Base-by-base conservation (phyloP, 108 stramenopile genomes). In the Bacterosira constricta region DNA sequence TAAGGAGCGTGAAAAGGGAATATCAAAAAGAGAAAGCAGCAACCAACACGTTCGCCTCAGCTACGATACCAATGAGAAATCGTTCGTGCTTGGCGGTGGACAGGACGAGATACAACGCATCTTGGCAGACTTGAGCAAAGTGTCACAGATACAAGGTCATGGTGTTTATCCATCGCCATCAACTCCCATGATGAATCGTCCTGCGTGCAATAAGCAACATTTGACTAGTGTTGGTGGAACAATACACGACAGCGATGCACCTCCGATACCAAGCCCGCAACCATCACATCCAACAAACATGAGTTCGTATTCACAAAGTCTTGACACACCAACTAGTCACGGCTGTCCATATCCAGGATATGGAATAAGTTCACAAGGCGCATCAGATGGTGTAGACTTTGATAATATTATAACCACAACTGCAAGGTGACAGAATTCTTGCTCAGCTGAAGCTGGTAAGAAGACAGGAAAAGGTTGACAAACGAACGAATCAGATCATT, bases 401-500 rank as follows among this genome's bases (percentile, higher is more conserved):
- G n/a, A n/a, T n/a, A n/a, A n/a, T n/a, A n/a, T n/a, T n/a, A n/a
- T n/a, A n/a, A n/a, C n/a, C n/a, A n/a, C n/a, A n/a, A n/a, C n/a
- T n/a, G n/a, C n/a, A n/a, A n/a, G n/a, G n/a, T n/a, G n/a, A n/a
- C n/a, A n/a, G n/a, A n/a, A n/a, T n/a, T 37, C 37, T 37, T 37
- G 37, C 9, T 37, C 37, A n/a, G n/a, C n/a, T n/a, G n/a, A n/a
- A n/a, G n/a, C n/a, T n/a, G n/a, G n/a, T n/a, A n/a, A 39, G 50
- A 68, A 46, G 29, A 55, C 1, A 52, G 39, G 35, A 76, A 53
- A 26, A 52, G 21, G 20, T 39, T 73, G 54, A 18, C 72, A 3
- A 31, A 79, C 21, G 61, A 56, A 0, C 21, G 38, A 21, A 90
- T 97, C 15, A 84, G 75, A 12, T 90, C 90, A 44, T 95, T 96